A percentile compares a stretch with the other conserved stretches of the same genome.
These are phyloP conservation scores for Fragaria vesca DNA, from an alignment of 306 rosid species.

Conservation along the genomic window DNA sequence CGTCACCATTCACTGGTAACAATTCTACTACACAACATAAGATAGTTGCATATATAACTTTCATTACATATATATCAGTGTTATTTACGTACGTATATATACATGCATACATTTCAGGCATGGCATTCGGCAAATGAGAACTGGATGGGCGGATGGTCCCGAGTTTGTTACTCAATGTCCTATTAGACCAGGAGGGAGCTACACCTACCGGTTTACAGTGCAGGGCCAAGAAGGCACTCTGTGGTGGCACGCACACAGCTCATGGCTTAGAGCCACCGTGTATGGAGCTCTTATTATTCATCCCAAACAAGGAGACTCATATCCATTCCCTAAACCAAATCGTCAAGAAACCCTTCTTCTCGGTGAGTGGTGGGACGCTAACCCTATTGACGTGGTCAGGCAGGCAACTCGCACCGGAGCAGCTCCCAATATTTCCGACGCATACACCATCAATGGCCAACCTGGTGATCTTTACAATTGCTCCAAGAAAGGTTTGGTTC, in stretches of 20 bases:
- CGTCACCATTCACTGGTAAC: slow-evolving; percentile 68
- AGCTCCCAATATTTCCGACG: slow-evolving; percentile 10
- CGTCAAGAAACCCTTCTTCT: background rate
- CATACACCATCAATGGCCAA: slow-evolving; percentile 33
- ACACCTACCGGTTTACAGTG: slow-evolving; percentile 24
- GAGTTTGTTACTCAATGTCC: slow-evolving; percentile 29
- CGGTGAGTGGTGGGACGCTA: slow-evolving; percentile 4
- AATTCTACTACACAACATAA: background rate
- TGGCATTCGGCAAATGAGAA: slow-evolving; percentile 22
- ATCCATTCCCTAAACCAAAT: slow-evolving; percentile 22
- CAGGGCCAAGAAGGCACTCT: slow-evolving; percentile 35
- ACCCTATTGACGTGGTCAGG: background rate
- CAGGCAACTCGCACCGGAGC: background rate
- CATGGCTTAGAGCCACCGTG: slow-evolving; percentile 31
- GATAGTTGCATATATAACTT: background rate
- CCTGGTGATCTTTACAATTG: slow-evolving; percentile 30
- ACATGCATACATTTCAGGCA: slow-evolving; percentile 16
- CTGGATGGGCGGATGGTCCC: slow-evolving; percentile 30
- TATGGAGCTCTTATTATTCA: slow-evolving; percentile 23
- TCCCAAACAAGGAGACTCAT: slow-evolving; percentile 3
- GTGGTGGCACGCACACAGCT: slow-evolving; percentile 32
- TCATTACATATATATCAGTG: background rate
- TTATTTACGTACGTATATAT: background rate
- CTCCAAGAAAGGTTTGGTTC: slow-evolving; percentile 22
- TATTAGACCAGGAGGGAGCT: slow-evolving; percentile 11